Evolutionary conservation across 1,284 basidiomycete genomes (phyloP).

Genomic region (Ustilago tritici): DNA sequence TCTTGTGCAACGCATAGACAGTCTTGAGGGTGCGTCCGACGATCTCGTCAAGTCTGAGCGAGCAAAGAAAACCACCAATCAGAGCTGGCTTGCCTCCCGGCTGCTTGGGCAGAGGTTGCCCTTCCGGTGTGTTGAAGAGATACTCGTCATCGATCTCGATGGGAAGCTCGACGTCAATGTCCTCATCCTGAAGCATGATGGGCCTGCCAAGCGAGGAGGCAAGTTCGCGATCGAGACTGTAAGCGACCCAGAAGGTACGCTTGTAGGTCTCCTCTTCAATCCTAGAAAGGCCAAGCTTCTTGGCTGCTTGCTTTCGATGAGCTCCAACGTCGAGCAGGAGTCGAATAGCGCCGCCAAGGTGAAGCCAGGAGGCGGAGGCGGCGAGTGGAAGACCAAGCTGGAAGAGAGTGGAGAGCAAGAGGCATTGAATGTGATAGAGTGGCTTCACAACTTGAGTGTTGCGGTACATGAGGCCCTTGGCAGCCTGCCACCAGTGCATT

Average conservation of each 20-base stretch:
- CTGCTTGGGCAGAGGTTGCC: conserved; percentile 38
- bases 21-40: conserved; percentile 62
- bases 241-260: conserved; percentile 59
- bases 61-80: conserved; percentile 53
- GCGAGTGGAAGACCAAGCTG: conserved; percentile 43
- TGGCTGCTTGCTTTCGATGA: conserved; percentile 55
- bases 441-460: conserved; percentile 23
- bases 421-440: conserved; percentile 26
- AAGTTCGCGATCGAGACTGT: conserved; percentile 57
- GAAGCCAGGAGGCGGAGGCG: conserved; percentile 48
- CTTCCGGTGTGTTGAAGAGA: conserved; percentile 44
- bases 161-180: conserved; percentile 61
- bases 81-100: conserved; percentile 37
- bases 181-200: conserved; percentile 61
- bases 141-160: conserved; percentile 57
- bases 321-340: conserved; percentile 55
- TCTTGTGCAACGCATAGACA: conserved; percentile 61
- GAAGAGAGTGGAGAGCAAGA: conserved; percentile 41
- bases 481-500: conserved; percentile 45
- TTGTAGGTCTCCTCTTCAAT: conserved; percentile 53
- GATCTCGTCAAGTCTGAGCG: conserved; percentile 56
- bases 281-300: conserved; percentile 42
- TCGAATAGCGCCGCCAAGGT: conserved; percentile 52
- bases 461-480: conserved; percentile 25
- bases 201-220: conserved; percentile 54